Base-by-base conservation (phyloP, 805 yeast species). In the Saccharomycopsis fermentans region DNA sequence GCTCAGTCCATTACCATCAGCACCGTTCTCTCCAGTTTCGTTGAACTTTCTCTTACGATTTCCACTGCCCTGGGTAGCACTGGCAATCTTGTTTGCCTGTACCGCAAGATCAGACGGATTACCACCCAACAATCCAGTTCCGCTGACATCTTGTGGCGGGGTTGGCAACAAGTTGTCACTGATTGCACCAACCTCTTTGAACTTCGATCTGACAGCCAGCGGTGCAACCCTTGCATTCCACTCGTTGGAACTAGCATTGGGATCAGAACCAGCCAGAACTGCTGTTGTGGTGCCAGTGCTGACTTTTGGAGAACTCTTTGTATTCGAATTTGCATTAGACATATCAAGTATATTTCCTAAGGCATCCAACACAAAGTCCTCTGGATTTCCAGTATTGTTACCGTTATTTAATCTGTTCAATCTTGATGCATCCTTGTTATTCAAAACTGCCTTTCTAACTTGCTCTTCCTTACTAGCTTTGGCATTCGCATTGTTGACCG, bases 161-260 rank as follows among this genome's bases (percentile, higher is more conserved):
- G 64, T 62, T 6, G 64, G 59, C n/a, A 59, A 53, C 8, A 59
- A 16, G 6, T 52, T 48, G 17, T 60, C 62, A 32, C 50, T 59
- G 29, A 62, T 55, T 2, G 62, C 55, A 1, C 62, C 54, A 36
- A 59, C 64, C 34, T 62, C 62, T 24, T 62, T 62, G 19, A 62
- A 62, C 35, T 60, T 59, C 6, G 55, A 52, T 34, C 64, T 54
- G 17, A 62, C 55, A 4, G 62, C 55, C 52, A 58, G 59, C 2
- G 64, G 58, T 29, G 54, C 50, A 39, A 62, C 54, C 47, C 58
- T 62, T n/a, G 64, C 60, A 9, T 29, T 32, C 64, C 64, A 62
- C 17, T 56, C 51, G 26, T 56, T 52, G n/a, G 52, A 27, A 26
- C 19, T 27, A 19, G 50, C 55, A 14, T 19, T 52, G 16, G 47